These are phyloP conservation scores for Triangularia verruculosa DNA, from an alignment of 2,329 filamentous ascomycete genomes.

Conservation along the genomic window DNA sequence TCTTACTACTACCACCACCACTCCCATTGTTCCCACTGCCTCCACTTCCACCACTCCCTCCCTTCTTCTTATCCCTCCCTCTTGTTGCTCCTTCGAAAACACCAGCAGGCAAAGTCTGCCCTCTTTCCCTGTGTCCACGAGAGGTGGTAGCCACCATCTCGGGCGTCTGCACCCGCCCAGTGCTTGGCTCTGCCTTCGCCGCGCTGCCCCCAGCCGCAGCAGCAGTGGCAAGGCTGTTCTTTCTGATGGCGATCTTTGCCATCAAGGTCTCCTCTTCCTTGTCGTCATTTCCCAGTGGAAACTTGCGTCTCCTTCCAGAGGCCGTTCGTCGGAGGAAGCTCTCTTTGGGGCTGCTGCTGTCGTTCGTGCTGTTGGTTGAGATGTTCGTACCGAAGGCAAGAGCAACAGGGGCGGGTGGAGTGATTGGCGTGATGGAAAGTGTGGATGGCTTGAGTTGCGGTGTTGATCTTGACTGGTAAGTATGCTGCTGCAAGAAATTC, in stretches of 20 bases:
- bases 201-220: background rate
- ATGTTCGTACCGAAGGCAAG: background rate
- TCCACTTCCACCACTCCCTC: background rate
- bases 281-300: background rate
- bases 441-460: background rate
- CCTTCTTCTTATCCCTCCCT: background rate
- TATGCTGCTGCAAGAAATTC: background rate
- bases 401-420: background rate
- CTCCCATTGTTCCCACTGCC: background rate
- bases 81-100: background rate
- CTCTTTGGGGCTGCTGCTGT: background rate
- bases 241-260: background rate
- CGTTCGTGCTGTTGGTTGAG: background rate
- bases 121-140: background rate
- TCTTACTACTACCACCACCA: background rate
- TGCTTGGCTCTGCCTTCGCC: slow-evolving; percentile 9
- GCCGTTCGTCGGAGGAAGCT: background rate
- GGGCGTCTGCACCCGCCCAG: slow-evolving; percentile 6
- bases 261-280: background rate
- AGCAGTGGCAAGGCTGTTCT: background rate
- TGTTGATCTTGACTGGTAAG: background rate
- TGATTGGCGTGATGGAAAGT: background rate
- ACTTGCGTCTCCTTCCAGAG: background rate
- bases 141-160: background rate
- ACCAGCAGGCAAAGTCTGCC: background rate